A percentile compares a stretch with the other conserved stretches of the same genome.
Evolutionary conservation across 2,329 filamentous ascomycete genomes (phyloP).

Genomic region (Colletotrichum lupini): DNA sequence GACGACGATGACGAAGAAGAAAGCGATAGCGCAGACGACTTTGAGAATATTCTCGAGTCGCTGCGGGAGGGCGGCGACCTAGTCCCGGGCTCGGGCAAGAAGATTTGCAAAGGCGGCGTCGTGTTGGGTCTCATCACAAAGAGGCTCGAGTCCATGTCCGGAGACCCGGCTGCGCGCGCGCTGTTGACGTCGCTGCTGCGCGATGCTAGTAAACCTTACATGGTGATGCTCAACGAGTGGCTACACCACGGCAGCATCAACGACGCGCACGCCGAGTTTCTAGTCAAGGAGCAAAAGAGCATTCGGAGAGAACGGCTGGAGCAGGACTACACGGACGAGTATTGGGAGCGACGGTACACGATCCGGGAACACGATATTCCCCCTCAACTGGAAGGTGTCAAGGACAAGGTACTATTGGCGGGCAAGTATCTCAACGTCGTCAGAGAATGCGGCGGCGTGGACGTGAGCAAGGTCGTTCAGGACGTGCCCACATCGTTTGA

Average conservation of each 20-base stretch:
- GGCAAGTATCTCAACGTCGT: conserved; percentile 99
- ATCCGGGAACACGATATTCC: conserved; percentile 92
- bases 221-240: conserved; percentile 99
- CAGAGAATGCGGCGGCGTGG: conserved; percentile 94
- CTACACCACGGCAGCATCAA: conserved; percentile 95
- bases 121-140: conserved; percentile 90
- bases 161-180: conserved; percentile 87
- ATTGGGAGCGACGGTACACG: conserved; percentile 98
- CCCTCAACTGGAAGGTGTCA: conserved; percentile 89
- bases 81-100: conserved; percentile 82
- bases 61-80: conserved; percentile 88
- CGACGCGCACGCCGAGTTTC: conserved; percentile 92
- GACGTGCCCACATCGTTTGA: conserved; percentile 95
- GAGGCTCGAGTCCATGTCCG: conserved; percentile 88
- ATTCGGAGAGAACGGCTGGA: conserved; percentile 91
- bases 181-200: conserved; percentile 84
- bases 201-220: conserved; percentile 93
- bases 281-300: conserved; percentile 95
- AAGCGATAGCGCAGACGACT: conserved; percentile 81
- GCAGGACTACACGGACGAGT: conserved; percentile 98
- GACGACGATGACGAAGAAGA: conserved; percentile 80
- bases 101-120: conserved; percentile 95
- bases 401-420: conserved; percentile 93
- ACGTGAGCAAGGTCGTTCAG: conserved; percentile 87
- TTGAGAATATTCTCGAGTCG: conserved; percentile 93